Evolutionary conservation across 1,139 yeast genomes (phyloP).

Genomic region (Nadsonia commutata): DNA sequence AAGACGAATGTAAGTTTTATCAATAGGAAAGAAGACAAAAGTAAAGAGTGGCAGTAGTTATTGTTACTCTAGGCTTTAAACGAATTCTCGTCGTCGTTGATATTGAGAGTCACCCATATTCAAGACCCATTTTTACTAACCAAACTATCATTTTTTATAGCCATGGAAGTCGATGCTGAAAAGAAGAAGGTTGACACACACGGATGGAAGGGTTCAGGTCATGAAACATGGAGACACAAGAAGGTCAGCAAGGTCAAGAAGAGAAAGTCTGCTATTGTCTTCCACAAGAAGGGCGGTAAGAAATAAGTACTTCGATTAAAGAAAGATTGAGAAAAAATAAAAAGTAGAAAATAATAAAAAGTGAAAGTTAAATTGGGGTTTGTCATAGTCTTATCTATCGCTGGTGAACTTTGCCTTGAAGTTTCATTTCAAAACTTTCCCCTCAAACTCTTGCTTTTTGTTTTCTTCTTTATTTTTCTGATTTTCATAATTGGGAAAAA

Average conservation of each 20-base stretch:
- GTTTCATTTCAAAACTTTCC: neutral
- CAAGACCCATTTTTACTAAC: too few species aligned
- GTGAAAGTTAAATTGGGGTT: neutral
- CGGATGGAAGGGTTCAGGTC: neutral
- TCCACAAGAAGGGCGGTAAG: neutral
- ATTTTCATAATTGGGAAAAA: too few species aligned
- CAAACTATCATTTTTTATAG: neutral
- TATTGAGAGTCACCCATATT: too few species aligned
- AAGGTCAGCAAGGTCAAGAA: neutral
- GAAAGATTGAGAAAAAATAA: neutral
- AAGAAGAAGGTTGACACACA: conserved; percentile 34
- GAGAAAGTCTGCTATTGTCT: neutral
- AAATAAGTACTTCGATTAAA: too few species aligned
- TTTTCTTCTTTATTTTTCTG: neutral
- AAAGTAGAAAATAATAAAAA: neutral
- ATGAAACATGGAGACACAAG: neutral
- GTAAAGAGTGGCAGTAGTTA: too few species aligned
- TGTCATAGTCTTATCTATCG: too few species aligned
- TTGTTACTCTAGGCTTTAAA: too few species aligned
- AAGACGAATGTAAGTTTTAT: neutral
- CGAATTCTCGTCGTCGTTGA: too few species aligned
- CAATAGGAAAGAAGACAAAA: too few species aligned
- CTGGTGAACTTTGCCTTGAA: neutral
- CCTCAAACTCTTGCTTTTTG: neutral
- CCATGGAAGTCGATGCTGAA: neutral